These are phyloP conservation scores for Fistulinella cinereoalba DNA, from an alignment of 1,284 basidiomycete genomes.

Conservation along the genomic window DNA sequence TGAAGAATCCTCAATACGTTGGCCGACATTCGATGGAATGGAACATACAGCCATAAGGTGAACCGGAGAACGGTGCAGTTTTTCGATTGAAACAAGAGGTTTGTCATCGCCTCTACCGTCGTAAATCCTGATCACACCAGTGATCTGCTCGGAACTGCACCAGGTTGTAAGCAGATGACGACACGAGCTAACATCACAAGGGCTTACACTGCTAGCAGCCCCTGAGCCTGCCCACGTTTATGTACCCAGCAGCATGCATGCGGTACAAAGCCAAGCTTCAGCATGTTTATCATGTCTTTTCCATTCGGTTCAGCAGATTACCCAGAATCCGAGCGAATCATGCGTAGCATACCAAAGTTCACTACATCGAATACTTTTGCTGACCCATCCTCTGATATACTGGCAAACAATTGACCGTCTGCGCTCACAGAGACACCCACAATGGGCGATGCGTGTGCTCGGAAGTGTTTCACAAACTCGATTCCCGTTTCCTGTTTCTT, in stretches of 20 bases:
- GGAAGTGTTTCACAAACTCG: constrained; percentile 92
- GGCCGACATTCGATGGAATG: background rate
- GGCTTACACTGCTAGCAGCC: constrained; percentile 82
- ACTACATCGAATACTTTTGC: constrained; percentile 97
- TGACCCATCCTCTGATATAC: constrained; percentile 78
- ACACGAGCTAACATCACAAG: background rate
- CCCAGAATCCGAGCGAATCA: background rate
- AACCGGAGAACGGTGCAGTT: constrained; percentile 83
- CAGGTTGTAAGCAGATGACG: constrained; percentile 6
- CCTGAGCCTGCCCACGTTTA: constrained; percentile 80
- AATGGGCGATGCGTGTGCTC: constrained; percentile 85
- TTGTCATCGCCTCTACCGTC: constrained; percentile 86
- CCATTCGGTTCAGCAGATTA: background rate
- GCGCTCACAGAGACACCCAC: constrained; percentile 82
- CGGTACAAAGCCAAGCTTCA: constrained; percentile 84
- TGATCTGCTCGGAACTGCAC: constrained; percentile 72
- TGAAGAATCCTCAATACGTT: constrained; percentile 33
- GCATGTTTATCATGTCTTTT: constrained; percentile 97
- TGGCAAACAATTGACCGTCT: constrained; percentile 92
- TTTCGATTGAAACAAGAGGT: constrained; percentile 72
- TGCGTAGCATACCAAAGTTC: constrained; percentile 85
- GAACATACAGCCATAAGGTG: constrained; percentile 83
- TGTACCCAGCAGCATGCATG: constrained; percentile 94
- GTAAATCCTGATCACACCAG: constrained; percentile 82
- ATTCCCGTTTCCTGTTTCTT: constrained; percentile 94